Percentiles rank a stretch among this genome's conserved stretches.
Conservation (phyloP, 2,329 filamentous ascomycete species). For the Cladorrhinum sp. region DNA sequence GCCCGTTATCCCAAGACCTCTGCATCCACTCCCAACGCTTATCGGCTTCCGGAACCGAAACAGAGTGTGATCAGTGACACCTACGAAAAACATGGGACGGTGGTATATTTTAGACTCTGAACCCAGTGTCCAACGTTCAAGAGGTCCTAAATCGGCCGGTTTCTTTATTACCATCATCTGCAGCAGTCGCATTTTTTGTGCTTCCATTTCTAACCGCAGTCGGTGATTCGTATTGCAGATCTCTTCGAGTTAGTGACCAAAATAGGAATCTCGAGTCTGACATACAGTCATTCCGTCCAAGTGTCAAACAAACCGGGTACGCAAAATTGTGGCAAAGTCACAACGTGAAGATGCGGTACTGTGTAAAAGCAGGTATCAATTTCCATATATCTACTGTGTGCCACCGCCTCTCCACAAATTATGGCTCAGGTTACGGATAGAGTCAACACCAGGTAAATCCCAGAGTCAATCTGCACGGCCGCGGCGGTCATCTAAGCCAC, state of each 20-base stretch:
- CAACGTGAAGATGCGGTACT: neutral
- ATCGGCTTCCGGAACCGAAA: neutral
- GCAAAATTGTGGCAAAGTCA: neutral
- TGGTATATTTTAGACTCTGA: neutral
- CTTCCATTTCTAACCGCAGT: neutral
- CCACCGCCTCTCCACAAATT: neutral
- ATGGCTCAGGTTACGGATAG: neutral
- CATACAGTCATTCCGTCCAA: neutral
- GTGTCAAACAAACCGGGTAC: slow-evolving; percentile 1
- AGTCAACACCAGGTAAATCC: neutral
- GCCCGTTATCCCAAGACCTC: neutral
- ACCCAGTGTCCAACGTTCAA: neutral
- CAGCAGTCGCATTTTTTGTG: neutral
- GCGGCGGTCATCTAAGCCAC: neutral
- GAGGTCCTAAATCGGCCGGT: neutral
- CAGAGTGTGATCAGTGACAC: neutral
- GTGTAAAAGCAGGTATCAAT: neutral
- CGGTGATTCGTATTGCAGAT: neutral
- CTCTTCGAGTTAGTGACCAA: neutral
- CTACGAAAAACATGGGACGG: neutral
- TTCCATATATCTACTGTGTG: neutral
- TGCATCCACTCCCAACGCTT: neutral
- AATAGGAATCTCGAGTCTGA: slow-evolving; percentile 6
- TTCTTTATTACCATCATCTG: neutral
- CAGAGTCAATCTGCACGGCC: neutral